These are phyloP conservation scores for Cadophora sp. DNA, from an alignment of 2,329 filamentous ascomycete species.

Conservation along the genomic window DNA sequence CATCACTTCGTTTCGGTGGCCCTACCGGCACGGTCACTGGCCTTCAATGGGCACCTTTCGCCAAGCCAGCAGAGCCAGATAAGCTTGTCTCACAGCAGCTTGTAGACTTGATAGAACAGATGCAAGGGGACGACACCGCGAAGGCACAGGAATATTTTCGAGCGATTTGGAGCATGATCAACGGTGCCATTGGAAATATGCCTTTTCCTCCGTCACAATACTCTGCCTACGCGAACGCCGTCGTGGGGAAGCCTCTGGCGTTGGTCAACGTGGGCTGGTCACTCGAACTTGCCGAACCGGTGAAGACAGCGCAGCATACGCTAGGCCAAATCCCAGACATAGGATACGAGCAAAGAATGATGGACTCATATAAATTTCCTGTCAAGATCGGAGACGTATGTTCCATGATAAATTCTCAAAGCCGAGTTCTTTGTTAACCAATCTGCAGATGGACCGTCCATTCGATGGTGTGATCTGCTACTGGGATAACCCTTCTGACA, in stretches of 20 bases:
- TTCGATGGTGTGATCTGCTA: slow-evolving; percentile 28
- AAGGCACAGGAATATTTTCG: slow-evolving; percentile 17
- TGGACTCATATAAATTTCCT: slow-evolving; percentile 14
- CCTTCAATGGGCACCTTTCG: slow-evolving; percentile 48
- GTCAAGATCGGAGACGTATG: slow-evolving; percentile 26
- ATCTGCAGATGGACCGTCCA: slow-evolving; percentile 4
- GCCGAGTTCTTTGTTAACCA: background rate
- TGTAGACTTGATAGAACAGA: slow-evolving; percentile 11
- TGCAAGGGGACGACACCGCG: background rate
- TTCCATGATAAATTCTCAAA: background rate
- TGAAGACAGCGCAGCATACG: slow-evolving; percentile 11
- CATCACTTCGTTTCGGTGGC: slow-evolving; percentile 42
- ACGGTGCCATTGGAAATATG: slow-evolving; percentile 18
- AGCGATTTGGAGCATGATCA: slow-evolving; percentile 18
- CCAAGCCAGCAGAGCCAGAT: slow-evolving; percentile 20
- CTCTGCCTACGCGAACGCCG: slow-evolving; percentile 19
- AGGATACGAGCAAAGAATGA: slow-evolving; percentile 12
- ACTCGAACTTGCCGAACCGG: slow-evolving; percentile 45
- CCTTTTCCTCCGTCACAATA: slow-evolving; percentile 23
- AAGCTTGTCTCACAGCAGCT: slow-evolving; percentile 37
- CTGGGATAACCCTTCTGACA: slow-evolving; percentile 10
- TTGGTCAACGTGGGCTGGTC: slow-evolving; percentile 50
- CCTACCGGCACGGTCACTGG: slow-evolving; percentile 32
- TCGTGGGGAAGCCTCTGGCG: slow-evolving; percentile 50
- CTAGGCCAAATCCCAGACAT: background rate